Percentiles rank a stretch among this genome's conserved stretches.
Evolutionary conservation across 495 filamentous ascomycete species (phyloP).

Genomic region (Penicillium coffeae): DNA sequence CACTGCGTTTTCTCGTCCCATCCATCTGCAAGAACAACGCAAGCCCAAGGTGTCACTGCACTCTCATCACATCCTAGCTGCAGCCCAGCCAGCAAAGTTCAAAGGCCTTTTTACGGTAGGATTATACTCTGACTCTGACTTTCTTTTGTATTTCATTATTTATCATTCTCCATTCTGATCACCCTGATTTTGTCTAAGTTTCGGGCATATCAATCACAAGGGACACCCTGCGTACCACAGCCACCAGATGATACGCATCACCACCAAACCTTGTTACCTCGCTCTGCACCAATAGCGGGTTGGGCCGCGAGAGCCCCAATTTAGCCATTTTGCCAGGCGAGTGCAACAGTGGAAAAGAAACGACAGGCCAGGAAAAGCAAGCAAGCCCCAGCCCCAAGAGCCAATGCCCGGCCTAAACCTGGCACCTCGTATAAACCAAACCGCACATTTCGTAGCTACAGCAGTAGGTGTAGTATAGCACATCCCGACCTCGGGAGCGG

Average conservation of each 20-base stretch:
- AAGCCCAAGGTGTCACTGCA: conserved; percentile 5
- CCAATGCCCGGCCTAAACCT: too few species aligned
- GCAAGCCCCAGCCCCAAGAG: too few species aligned
- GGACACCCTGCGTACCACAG: not conserved
- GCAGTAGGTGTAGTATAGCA: too few species aligned
- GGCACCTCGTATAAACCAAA: not conserved
- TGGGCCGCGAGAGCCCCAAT: not conserved
- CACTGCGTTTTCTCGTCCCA: conserved; percentile 1
- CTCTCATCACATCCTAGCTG: conserved; percentile 7
- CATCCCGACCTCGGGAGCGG: too few species aligned
- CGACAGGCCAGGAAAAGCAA: too few species aligned
- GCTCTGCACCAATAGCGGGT: not conserved
- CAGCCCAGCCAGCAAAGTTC: not conserved
- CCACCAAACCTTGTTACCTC: not conserved
- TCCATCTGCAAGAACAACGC: conserved; percentile 3
- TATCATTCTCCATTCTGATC: not conserved
- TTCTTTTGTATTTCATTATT: too few species aligned
- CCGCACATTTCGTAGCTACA: too few species aligned
- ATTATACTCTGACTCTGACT: not conserved
- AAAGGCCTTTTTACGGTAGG: not conserved
- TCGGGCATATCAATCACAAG: not conserved
- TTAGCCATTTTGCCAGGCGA: not conserved
- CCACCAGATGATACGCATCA: not conserved
- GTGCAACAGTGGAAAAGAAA: not conserved
- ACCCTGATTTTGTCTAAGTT: not conserved